phyloP scores from a whole-genome alignment of 257 asterid species.

The Prunella vulgaris region DNA sequence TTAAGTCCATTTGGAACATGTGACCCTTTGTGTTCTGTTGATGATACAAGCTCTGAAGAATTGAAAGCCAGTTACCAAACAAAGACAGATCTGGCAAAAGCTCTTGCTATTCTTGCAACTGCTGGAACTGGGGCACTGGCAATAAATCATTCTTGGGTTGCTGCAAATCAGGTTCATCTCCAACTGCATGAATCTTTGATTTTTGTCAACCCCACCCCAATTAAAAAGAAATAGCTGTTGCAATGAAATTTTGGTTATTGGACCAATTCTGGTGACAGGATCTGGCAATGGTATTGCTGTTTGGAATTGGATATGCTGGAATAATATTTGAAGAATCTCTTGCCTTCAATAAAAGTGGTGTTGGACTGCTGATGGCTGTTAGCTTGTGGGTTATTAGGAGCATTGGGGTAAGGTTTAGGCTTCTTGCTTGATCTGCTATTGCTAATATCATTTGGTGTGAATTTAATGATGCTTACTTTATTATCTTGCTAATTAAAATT shows the following conservation, averaged over 20 bases:
- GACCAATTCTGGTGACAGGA: constrained; percentile 51
- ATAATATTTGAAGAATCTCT: constrained; percentile 95
- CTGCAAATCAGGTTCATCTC: constrained; percentile 75
- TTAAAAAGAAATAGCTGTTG: background rate
- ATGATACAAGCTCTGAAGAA: constrained; percentile 74
- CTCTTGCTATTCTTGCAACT: constrained; percentile 74
- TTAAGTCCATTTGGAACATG: constrained; percentile 61
- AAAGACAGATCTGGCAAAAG: constrained; percentile 83
- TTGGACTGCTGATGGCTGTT: constrained; percentile 96
- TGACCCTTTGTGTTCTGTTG: constrained; percentile 93
- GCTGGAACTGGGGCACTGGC: constrained; percentile 88
- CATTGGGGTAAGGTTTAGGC: constrained; percentile 68
- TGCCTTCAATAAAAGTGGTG: constrained; percentile 97
- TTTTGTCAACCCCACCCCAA: background rate
- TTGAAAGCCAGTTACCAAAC: constrained; percentile 65
- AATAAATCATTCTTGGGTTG: constrained; percentile 94
- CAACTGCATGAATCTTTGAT: constrained; percentile 4
- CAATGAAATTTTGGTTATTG: constrained; percentile 9
- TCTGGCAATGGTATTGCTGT: constrained; percentile 81
- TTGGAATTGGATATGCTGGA: constrained; percentile 91
- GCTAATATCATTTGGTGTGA: constrained; percentile 2
- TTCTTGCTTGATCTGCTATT: constrained; percentile 4
- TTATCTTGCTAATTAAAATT: background rate
- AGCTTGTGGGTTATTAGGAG: constrained; percentile 91
- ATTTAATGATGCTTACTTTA: background rate